A percentile compares a stretch with the other conserved stretches of the same genome.
Conservation (phyloP, 331 rosid species). For the Arachis monticola region DNA sequence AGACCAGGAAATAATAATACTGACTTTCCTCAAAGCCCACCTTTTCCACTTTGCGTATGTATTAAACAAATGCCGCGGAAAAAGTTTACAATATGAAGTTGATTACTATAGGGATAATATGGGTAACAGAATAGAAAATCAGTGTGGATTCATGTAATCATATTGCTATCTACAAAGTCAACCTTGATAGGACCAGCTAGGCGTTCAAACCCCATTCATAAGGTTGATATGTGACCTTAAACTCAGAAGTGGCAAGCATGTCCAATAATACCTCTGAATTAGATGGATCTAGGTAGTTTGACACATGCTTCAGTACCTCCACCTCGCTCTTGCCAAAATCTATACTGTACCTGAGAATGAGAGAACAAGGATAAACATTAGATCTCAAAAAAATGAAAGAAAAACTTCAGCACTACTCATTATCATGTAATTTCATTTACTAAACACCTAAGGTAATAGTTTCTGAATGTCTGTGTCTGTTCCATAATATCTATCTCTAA, state of each 20-base stretch:
- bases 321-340: constrained; percentile 89
- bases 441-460: not conserved
- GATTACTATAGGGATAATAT: constrained; percentile 16
- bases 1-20: not conserved
- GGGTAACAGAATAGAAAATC: constrained; percentile 36
- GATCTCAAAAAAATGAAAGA: constrained; percentile 10
- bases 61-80: constrained; percentile 8
- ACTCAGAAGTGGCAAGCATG: constrained; percentile 69
- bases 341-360: constrained; percentile 70
- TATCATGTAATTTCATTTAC: constrained; percentile 10
- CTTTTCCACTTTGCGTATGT: constrained; percentile 3
- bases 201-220: constrained; percentile 88
- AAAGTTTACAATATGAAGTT: constrained; percentile 25
- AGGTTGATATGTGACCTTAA: constrained; percentile 80
- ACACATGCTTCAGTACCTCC: constrained; percentile 80
- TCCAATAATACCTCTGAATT: constrained; percentile 71
- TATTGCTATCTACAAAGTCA: constrained; percentile 38
- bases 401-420: not conserved
- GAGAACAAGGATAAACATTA: constrained; percentile 29
- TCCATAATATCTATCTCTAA: no score
- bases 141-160: constrained; percentile 27
- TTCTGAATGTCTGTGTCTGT: not conserved
- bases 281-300: constrained; percentile 76
- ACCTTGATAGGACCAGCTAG: constrained; percentile 35
- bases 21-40: constrained; percentile 1